A percentile compares a stretch with the other conserved stretches of the same genome.
Evolutionary conservation across 495 filamentous ascomycete species (phyloP).

Genomic region (Neurospora sp.): DNA sequence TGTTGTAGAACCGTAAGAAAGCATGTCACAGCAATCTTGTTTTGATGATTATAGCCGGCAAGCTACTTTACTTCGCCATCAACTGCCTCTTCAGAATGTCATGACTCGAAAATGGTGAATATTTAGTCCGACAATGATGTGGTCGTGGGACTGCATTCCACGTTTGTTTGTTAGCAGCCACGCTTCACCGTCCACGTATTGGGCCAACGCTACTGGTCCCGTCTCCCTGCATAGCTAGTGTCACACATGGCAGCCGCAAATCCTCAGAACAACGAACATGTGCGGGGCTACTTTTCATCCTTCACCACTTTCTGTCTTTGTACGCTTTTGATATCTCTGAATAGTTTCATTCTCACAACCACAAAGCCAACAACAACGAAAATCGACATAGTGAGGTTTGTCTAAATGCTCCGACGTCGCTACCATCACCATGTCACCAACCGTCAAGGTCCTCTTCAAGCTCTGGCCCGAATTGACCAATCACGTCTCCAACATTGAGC

Average conservation of each 20-base stretch:
- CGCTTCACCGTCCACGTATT: not conserved
- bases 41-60: not conserved
- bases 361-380: not conserved
- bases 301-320: not conserved
- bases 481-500: not conserved
- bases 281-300: not conserved
- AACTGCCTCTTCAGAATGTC: not conserved
- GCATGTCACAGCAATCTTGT: not conserved
- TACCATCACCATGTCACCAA: not conserved
- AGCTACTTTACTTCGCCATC: not conserved
- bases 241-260: not conserved
- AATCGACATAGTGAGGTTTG: not conserved
- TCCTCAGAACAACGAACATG: not conserved
- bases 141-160: not conserved
- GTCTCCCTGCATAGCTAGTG: not conserved
- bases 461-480: not conserved
- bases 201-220: not conserved
- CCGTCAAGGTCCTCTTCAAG: not conserved
- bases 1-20: not conserved
- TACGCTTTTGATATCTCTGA: not conserved
- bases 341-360: not conserved
- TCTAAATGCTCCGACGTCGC: not conserved
- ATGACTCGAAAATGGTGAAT: not conserved
- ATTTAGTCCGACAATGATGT: not conserved
- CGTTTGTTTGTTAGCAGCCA: not conserved